Evolutionary conservation across 169 alveolate genomes (phyloP).

Genomic region (Plasmodium sp.): DNA sequence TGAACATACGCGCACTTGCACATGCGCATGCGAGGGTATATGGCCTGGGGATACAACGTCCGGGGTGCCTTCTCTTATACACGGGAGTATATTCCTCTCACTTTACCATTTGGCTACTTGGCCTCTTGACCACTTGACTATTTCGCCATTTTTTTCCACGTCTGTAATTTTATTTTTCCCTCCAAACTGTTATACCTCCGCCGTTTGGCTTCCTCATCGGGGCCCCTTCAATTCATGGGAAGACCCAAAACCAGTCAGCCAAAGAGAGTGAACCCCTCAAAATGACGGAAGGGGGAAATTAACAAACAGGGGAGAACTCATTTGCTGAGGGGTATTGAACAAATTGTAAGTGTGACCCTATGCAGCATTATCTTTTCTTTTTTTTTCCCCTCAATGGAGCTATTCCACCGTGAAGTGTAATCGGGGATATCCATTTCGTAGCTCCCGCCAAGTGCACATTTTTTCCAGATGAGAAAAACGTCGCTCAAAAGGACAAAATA

Average conservation of each 20-base stretch:
- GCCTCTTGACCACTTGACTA: neutral
- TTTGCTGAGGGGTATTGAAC: neutral
- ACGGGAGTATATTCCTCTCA: neutral
- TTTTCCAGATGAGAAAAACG: neutral
- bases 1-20: neutral
- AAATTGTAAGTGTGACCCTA: neutral
- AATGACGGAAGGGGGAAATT: neutral
- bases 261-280: neutral
- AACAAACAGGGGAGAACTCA: neutral
- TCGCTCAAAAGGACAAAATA: neutral
- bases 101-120: neutral
- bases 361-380: neutral
- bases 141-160: neutral
- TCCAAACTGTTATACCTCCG: neutral
- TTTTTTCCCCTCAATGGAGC: neutral
- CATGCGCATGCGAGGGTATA: neutral
- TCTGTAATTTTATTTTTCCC: neutral
- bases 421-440: neutral
- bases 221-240: neutral
- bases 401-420: neutral
- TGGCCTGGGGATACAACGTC: neutral
- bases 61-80: neutral
- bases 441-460: neutral
- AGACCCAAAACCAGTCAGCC: neutral
- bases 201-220: neutral